Evolutionary conservation across 2,329 filamentous ascomycete species (phyloP), one percentile per base, ranked within the genome.

Genomic region (Penicillium nordicum): DNA sequence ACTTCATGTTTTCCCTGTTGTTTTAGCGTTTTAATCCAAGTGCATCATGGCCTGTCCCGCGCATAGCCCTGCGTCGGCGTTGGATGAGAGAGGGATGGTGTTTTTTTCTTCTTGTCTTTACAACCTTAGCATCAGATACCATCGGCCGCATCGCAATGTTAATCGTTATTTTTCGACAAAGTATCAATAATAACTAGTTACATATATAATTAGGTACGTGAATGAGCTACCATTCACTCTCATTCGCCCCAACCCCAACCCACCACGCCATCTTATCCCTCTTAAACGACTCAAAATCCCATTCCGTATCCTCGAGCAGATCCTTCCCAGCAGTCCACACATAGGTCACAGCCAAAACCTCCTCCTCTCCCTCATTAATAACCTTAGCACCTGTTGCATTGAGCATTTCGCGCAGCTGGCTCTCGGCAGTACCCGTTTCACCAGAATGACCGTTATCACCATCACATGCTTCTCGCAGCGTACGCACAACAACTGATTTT

Each of bases 281-380:
- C 59, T 88, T 84, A 70, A 97, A 97, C 60, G 89, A 85, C 46
- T 87, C 85, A 76, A 92, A 94, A 71, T 96, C 90, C 93, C 93
- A 97, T 72, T 96, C 92, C 23, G 78, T 74, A 32, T 83, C 78
- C 72, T 96, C 90, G 18, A 97, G 75, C 0, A 67, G 37, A 0
- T 73, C 62, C 16, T 76, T 71, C 1, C 77, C 60, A 14, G 69
- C 72, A 43, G 79, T 77, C 73, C 82, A 92, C 5, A 92, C 80
- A 69, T 92, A 92, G 12, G 85, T 84, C 50, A 82, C 78, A 3
- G 86, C 82, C 58, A 79, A 74, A 49, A 82, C 71, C 34, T 71
- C 69, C 27, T 57, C 67, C 61, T 80, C 9, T 14, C 14, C 14
- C 14, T 34, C 76, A 47, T 80, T 77, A 69, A 79, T 72, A 60